Evolutionary conservation across 2,329 filamentous ascomycete species (phyloP), one percentile per base, ranked within the genome.

Genomic region (Monilinia laxa): DNA sequence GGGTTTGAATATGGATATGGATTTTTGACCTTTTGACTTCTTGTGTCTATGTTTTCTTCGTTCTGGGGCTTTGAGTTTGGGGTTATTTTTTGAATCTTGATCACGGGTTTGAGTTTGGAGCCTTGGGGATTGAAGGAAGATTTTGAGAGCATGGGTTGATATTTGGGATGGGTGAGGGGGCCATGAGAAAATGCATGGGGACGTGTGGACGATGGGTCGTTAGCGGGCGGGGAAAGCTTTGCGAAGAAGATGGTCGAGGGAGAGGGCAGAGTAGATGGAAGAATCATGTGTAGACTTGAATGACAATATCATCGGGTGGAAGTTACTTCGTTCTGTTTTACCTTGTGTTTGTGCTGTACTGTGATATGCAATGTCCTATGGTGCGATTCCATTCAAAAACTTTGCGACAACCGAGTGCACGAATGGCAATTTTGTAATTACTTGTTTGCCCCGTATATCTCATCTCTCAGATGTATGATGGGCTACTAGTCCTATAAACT

Each of bases 261-360:
- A 14, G 18, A 4, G 47, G 2, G 10, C 9, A 14, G 18, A 9
- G 47, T 2, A 9, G 4, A 12, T 9, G 10, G n/a, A 51, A 4
- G 47, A 20, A 52, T 25, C 28, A 62, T 47, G 38, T 51, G 28
- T 62, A 62, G 58, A 52, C 35, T 51, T 35, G 45, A n/a, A 35
- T 62, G 58, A 31, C 45, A 62, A 51, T 62, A 52, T 40, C 58
- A 62, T 62, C 25, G 45, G 51, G 58, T 62, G 45, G 28, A 62
- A 38, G 58, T 62, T 38, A 28, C 51, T 16, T 49, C 16, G n/a
- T 2, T 51, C 23, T 38, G 3, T 38, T n/a, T 18, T 23, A 35
- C 47, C 10, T 25, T 25, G 12, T 31, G 2, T 40, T 38, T 38
- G 4, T 23, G n/a, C n/a, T 52, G 20, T 38, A 31, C 31, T 35